phyloP scores from a whole-genome alignment of 2,329 filamentous ascomycete species.

The Sphaerulina vaccinii region DNA sequence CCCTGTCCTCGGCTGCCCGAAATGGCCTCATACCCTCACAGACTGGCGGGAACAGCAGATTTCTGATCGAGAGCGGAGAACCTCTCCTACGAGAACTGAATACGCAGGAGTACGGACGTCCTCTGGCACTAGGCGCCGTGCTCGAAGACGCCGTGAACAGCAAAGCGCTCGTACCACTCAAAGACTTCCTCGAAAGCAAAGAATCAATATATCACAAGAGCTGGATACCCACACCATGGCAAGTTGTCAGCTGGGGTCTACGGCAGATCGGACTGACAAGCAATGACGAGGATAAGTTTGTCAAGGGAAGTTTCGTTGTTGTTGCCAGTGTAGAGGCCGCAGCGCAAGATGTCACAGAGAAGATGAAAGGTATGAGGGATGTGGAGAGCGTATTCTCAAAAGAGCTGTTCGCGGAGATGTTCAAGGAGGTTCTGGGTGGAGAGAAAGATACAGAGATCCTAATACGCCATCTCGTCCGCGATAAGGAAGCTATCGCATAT shows the following conservation, averaged over 20 bases:
- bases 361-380: constrained; percentile 34
- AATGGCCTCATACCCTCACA: constrained; percentile 58
- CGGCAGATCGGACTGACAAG: constrained; percentile 52
- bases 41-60: constrained; percentile 44
- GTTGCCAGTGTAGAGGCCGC: constrained; percentile 59
- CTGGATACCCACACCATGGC: constrained; percentile 68
- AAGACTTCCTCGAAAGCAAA: constrained; percentile 63
- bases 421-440: constrained; percentile 29
- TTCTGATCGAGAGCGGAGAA: constrained; percentile 56
- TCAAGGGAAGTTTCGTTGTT: constrained; percentile 64
- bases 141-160: constrained; percentile 71
- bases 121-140: constrained; percentile 75
- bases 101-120: constrained; percentile 74
- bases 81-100: constrained; percentile 70
- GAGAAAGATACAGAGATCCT: constrained; percentile 49
- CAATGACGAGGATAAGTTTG: constrained; percentile 54
- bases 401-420: constrained; percentile 33
- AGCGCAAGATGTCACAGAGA: constrained; percentile 42
- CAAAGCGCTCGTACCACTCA: constrained; percentile 67
- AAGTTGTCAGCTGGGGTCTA: constrained; percentile 72
- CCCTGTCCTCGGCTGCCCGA: constrained; percentile 66
- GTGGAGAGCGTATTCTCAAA: constrained; percentile 37
- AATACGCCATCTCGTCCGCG: constrained; percentile 47
- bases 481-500: constrained; percentile 49
- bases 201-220: constrained; percentile 71